Evolutionary conservation across 257 asterid genomes (phyloP), one percentile per base, ranked within the genome.

Genomic region (Rubia yunnanensis): DNA sequence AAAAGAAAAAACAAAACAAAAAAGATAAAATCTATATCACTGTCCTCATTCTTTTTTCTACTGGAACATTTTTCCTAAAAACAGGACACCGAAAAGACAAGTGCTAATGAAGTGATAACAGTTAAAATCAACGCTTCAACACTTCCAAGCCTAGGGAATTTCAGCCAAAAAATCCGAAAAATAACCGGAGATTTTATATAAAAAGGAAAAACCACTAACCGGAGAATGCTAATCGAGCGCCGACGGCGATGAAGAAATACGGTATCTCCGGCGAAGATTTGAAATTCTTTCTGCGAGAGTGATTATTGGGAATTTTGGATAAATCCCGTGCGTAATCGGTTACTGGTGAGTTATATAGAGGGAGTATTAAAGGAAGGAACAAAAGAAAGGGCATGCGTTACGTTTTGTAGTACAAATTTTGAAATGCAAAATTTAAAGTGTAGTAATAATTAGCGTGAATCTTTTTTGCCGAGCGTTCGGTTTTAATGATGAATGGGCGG

Each of bases 361-460:
- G 36, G 52, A 44, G 52, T 15, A 44, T 14, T 44, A 44, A 44
- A 44, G 52, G 52, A 44, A 44, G 52, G 52, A 44, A 15, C 52
- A 44, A 44, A 44, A 44, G 17, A 10, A 44, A 44, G 52, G 52
- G 52, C 52, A 44, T 14, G 22, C 52, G 52, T 44, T 44, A 44
- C 52, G 52, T 44, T 39, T 39, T 44, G 20, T 14, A n/a, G 52
- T 44, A 44, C 52, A 20, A 44, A 50, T 50, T 50, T 50, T 50
- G 57, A 50, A 38, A 68, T 65, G 44, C 70, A 48, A 80, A 30
- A 57, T 27, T 46, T 28, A 48, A 48, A 64, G 44, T n/a, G 44
- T 10, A 18, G 22, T 30, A 2, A 44, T 48, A 14, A 46, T 31
- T n/a, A 11, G 52, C 52, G 22, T 13, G 20, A 11, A 13, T 28